A percentile compares a stretch with the other conserved stretches of the same genome.
These are phyloP conservation scores for Solanum raphanifolium DNA, from an alignment of 257 asterid species.

Conservation along the genomic window DNA sequence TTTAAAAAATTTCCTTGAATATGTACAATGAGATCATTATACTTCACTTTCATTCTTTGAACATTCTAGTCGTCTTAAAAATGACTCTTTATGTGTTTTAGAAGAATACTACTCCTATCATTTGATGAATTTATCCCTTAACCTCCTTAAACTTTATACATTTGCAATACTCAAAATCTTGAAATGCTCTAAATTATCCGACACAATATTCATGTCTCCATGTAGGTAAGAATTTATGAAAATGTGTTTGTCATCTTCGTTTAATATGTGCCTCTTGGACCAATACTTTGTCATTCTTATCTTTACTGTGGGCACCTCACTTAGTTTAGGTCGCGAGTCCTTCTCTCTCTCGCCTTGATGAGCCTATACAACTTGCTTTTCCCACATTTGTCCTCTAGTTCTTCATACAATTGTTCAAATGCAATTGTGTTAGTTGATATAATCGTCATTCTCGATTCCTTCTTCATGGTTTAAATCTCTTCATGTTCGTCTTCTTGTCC, in stretches of 20 bases:
- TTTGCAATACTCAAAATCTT: background rate
- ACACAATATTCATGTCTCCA: background rate
- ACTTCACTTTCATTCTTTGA: background rate
- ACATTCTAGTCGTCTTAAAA: background rate
- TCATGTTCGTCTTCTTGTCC: too few species aligned
- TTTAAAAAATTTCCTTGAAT: background rate
- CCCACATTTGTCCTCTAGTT: background rate
- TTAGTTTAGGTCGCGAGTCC: background rate
- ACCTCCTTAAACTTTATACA: background rate
- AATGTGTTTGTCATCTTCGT: too few species aligned
- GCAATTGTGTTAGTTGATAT: too few species aligned
- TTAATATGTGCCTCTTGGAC: too few species aligned
- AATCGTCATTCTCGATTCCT: too few species aligned
- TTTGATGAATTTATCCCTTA: background rate
- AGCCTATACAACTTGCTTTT: background rate
- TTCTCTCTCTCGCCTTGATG: background rate
- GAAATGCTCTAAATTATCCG: background rate
- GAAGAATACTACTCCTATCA: background rate
- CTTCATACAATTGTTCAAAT: background rate
- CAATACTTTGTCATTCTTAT: background rate
- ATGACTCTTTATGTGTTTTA: background rate
- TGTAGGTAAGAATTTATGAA: too few species aligned
- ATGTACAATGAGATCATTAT: background rate
- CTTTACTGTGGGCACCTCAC: background rate
- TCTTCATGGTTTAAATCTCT: too few species aligned